Base-by-base conservation (phyloP, 2,329 filamentous ascomycete genomes). In the Botrytis pseudocinerea region DNA sequence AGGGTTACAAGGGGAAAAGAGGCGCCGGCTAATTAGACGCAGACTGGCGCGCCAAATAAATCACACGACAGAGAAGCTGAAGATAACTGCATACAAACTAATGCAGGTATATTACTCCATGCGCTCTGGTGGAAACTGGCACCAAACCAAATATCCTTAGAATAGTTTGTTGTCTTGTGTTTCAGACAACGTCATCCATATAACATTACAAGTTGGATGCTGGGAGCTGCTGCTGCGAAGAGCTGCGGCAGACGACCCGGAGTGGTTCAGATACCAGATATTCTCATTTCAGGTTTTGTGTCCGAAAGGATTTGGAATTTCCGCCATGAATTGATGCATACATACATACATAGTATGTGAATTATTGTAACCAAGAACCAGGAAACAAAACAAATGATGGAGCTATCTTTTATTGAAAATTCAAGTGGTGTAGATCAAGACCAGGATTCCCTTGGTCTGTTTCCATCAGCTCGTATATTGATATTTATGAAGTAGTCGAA, bases 11-110 rank as follows among this genome's bases (percentile, higher is more conserved):
- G 59, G 44, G 1, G 44, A 69, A 57, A 64, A 51, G 38, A 48
- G n/a, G 63, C 70, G 63, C 70, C 63, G 70, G 42, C 28, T 69
- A 28, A 72, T 72, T 72, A 72, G 70, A 44, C 70, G 70, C 70
- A 44, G 16, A 51, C 10, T 69, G 54, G 42, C 70, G 70, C 70
- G 70, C 51, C 46, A 51, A 57, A 48, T 61, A 28, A 42, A 69
- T 68, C 51, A 12, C 42, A 44, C 38, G 48, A 35, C 70, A n/a
- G 40, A 60, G 65, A 68, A 51, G 63, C 70, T 69, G 63, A 69
- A 48, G 32, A 46, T 69, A 60, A 65, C 38, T 61, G 35, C 54
- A 70, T 62, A 32, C 70, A 66, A 63, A 54, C 22, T 54, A 38
- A 42, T 60, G 42, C 44, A 64, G 48, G 28, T 48, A 57, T 40